Percentiles rank a stretch among this genome's conserved stretches.
Conservation (phyloP, 192 early-diverging fungal species). For the Coemansia sp. region DNA sequence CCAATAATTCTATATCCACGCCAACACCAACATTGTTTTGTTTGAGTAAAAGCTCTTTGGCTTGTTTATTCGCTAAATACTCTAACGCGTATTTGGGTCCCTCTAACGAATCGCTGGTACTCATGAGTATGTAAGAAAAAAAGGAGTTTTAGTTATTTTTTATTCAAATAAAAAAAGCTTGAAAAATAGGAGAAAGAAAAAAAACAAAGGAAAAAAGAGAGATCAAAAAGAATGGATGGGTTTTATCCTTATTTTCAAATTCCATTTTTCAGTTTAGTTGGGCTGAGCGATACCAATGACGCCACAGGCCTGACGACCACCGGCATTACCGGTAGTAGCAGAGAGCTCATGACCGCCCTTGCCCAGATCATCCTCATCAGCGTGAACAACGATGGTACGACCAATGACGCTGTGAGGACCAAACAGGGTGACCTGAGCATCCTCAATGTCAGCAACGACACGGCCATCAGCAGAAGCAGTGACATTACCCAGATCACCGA, state of each 20-base stretch:
- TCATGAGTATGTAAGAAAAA: not conserved
- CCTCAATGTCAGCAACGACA: constrained; percentile 53
- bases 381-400: constrained; percentile 83
- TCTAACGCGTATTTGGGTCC: constrained; percentile 14
- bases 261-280: constrained; percentile 6
- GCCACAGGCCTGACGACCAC: constrained; percentile 82
- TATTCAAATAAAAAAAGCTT: constrained; percentile 1
- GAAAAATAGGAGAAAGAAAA: constrained; percentile 1
- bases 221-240: too few species aligned
- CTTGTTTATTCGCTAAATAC: constrained; percentile 17
- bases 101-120: constrained; percentile 8
- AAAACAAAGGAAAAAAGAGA: too few species aligned
- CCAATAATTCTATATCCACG: constrained; percentile 86
- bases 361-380: constrained; percentile 82
- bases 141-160: not conserved
- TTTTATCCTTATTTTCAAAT: constrained; percentile 35
- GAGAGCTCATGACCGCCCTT: constrained; percentile 69
- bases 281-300: constrained; percentile 71
- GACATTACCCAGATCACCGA: constrained; percentile 91
- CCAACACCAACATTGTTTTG: constrained; percentile 59
- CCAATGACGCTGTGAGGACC: constrained; percentile 75
- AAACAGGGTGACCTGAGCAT: constrained; percentile 66
- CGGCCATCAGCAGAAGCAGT: constrained; percentile 54
- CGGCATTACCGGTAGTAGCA: constrained; percentile 81
- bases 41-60: not conserved